Conservation (phyloP, 192 early-diverging fungal genomes). For the Linnemannia exigua region DNA sequence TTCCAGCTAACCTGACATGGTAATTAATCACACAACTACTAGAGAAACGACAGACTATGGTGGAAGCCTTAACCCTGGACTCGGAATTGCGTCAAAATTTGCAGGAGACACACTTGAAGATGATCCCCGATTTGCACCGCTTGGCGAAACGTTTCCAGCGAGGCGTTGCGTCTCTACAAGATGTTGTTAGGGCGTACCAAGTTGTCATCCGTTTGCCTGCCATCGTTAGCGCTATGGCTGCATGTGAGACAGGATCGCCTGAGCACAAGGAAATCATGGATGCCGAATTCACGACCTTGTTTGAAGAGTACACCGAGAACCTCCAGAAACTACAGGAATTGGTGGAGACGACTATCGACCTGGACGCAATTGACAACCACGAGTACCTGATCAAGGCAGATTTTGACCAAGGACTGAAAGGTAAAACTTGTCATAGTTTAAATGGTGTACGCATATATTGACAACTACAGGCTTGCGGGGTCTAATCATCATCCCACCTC, state of each 20-base stretch:
- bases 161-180: constrained; percentile 83
- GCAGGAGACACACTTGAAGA: constrained; percentile 83
- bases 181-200: constrained; percentile 93
- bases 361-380: constrained; percentile 86
- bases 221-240: constrained; percentile 71
- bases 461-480: not conserved
- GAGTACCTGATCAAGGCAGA: constrained; percentile 91
- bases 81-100: constrained; percentile 72
- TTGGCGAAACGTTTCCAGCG: constrained; percentile 88
- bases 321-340: constrained; percentile 82
- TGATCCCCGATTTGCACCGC: constrained; percentile 91
- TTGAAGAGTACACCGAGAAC: constrained; percentile 65
- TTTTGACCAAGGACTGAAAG: constrained; percentile 80
- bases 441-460: not conserved
- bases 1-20: not conserved
- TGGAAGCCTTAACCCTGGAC: constrained; percentile 78
- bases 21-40: not conserved
- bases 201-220: constrained; percentile 79
- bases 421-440: constrained; percentile 42
- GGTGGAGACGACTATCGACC: constrained; percentile 93
- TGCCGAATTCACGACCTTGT: constrained; percentile 63
- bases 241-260: constrained; percentile 52
- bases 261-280: constrained; percentile 65
- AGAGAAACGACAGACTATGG: constrained; percentile 80
- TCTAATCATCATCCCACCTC: not conserved